A percentile compares a stretch with the other conserved stretches of the same genome.
phyloP scores from a whole-genome alignment of 1,139 yeast genomes.

The Pichia sp. region DNA sequence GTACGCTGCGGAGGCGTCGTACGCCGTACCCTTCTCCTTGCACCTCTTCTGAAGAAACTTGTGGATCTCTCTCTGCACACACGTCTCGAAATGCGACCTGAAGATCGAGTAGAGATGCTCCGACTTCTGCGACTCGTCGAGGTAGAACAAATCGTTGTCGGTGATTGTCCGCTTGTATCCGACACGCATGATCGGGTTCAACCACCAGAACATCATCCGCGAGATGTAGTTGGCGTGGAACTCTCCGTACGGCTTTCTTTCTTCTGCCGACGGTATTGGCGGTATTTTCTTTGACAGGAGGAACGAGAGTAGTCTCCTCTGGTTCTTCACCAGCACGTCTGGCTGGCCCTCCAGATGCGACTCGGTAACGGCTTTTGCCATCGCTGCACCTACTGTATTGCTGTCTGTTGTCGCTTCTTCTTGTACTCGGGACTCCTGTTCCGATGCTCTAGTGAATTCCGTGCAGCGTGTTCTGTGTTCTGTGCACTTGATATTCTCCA shows the following conservation, averaged over 20 bases:
- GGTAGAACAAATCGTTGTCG: slow-evolving; percentile 41
- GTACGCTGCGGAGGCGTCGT: slow-evolving; percentile 7
- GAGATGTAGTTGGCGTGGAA: slow-evolving; percentile 36
- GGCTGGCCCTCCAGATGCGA: slow-evolving; percentile 7
- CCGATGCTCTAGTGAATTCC: no score
- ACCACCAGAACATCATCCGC: slow-evolving; percentile 43
- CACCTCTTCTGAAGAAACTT: slow-evolving; percentile 10
- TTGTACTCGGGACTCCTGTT: no score
- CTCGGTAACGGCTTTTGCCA: not conserved
- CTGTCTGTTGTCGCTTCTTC: no score
- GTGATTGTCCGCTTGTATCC: slow-evolving; percentile 50
- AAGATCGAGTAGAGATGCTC: slow-evolving; percentile 37
- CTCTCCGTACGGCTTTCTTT: slow-evolving; percentile 39
- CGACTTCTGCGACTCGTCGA: slow-evolving; percentile 39
- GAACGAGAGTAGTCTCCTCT: slow-evolving; percentile 38
- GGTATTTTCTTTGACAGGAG: slow-evolving; percentile 42
- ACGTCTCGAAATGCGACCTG: slow-evolving; percentile 27
- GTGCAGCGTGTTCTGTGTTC: no score
- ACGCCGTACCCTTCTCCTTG: slow-evolving; percentile 14
- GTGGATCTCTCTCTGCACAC: slow-evolving; percentile 9
- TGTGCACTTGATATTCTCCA: no score
- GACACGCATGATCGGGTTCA: slow-evolving; percentile 45
- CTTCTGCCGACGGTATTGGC: slow-evolving; percentile 48
- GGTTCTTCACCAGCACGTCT: slow-evolving; percentile 19
- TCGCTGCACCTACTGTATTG: no score